Evolutionary conservation across 176 grass and related monocot genomes (phyloP).

Genomic region (Oropetium thomaeum): DNA sequence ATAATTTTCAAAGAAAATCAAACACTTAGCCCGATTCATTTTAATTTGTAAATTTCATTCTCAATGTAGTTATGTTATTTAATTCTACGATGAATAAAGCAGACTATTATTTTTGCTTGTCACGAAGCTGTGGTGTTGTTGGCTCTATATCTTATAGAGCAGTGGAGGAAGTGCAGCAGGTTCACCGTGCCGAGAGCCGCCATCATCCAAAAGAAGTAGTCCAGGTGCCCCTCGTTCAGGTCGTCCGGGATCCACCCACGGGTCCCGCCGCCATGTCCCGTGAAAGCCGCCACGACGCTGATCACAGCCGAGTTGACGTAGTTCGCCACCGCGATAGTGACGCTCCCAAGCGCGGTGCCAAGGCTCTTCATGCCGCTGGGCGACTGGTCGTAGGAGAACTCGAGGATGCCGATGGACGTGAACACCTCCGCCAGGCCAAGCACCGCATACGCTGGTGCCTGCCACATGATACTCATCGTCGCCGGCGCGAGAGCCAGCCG

Average conservation of each 20-base stretch:
- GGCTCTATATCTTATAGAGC: constrained; percentile 29
- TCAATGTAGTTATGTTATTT: too few relatives aligned
- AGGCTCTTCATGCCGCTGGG: constrained; percentile 43
- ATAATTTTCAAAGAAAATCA: too few relatives aligned
- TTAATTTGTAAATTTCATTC: too few relatives aligned
- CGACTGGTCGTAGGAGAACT: too few relatives aligned
- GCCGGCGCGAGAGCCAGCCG: constrained; percentile 4
- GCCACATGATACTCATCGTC: constrained; percentile 41
- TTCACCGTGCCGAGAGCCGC: constrained; percentile 24
- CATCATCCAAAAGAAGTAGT: neutral
- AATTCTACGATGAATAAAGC: too few relatives aligned
- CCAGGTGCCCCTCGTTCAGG: neutral
- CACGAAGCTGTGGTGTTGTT: neutral
- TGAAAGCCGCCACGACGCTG: neutral
- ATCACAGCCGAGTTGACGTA: constrained; percentile 36
- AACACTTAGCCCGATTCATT: too few relatives aligned
- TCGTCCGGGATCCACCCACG: neutral
- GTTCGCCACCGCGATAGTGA: neutral
- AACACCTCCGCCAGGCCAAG: too few relatives aligned
- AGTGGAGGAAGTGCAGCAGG: constrained; percentile 30
- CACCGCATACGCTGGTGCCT: constrained; percentile 34
- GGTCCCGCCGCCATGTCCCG: neutral
- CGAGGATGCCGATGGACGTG: constrained; percentile 53
- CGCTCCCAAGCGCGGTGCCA: neutral
- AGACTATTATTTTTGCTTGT: neutral